phyloP scores from a whole-genome alignment of 2,329 filamentous ascomycete species.

The Nigrospora osmanthi region DNA sequence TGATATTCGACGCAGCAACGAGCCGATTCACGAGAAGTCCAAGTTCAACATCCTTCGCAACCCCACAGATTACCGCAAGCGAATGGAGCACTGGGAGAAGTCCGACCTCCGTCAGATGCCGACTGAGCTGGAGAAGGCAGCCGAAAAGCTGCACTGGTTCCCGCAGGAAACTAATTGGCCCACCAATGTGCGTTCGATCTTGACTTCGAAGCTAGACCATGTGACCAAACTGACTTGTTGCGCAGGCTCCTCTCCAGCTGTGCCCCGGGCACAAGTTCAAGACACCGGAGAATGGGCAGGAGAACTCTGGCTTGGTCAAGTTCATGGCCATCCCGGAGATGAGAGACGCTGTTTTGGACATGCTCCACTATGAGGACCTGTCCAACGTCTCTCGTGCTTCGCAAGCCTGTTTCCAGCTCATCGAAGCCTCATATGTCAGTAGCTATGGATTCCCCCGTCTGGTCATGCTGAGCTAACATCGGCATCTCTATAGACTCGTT shows the following conservation, averaged over 20 bases:
- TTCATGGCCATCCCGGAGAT: constrained; percentile 12
- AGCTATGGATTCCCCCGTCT: background rate
- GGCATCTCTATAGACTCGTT: background rate
- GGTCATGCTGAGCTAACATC: background rate
- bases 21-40: constrained; percentile 3
- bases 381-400: constrained; percentile 12
- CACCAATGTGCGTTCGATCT: background rate
- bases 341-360: constrained; percentile 3
- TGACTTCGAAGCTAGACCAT: too few relatives aligned
- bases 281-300: background rate
- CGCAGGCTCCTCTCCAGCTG: background rate
- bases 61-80: background rate
- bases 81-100: background rate
- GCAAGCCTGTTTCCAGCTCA: constrained; percentile 8
- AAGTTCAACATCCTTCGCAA: constrained; percentile 13
- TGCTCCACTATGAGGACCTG: constrained; percentile 9
- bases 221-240: background rate
- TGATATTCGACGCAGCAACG: too few relatives aligned
- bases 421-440: constrained; percentile 11
- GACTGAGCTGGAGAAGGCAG: too few relatives aligned
- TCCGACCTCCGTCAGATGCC: background rate
- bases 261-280: background rate
- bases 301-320: background rate
- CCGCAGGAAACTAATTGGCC: background rate
- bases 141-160: too few relatives aligned